Conservation (phyloP, 192 early-diverging fungal genomes). For the Coemansia sp. region DNA sequence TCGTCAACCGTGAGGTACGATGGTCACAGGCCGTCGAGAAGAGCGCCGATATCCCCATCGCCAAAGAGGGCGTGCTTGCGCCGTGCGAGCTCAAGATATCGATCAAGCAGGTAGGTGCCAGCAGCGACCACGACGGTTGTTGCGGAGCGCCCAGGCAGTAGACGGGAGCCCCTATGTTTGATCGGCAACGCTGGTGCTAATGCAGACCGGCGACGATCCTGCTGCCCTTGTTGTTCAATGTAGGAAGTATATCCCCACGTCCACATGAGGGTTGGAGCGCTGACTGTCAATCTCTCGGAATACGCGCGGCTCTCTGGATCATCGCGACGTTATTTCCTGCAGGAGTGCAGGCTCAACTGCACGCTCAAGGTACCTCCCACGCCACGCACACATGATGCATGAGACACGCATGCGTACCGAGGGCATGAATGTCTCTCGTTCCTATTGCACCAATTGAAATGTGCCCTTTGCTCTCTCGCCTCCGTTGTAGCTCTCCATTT, state of each 20-base stretch:
- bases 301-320: conserved; percentile 63
- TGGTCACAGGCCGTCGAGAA: conserved; percentile 65
- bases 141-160: not conserved
- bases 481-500: conserved; percentile 47
- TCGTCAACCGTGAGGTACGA: conserved; percentile 59
- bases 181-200: not conserved
- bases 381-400: not conserved
- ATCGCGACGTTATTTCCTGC: conserved; percentile 62
- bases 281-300: conserved; percentile 81
- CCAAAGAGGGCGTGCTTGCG: conserved; percentile 71
- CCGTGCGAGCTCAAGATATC: conserved; percentile 75
- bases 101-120: conserved; percentile 70
- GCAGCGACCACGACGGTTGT: too few species aligned
- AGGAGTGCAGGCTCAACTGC: conserved; percentile 81
- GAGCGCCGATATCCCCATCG: conserved; percentile 65
- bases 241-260: conserved; percentile 55
- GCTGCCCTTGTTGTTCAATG: conserved; percentile 6
- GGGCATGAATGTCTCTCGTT: not conserved
- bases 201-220: not conserved
- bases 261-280: conserved; percentile 59
- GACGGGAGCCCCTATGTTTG: not conserved
- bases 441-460: not conserved
- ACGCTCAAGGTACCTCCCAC: conserved; percentile 65
- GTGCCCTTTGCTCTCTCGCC: not conserved
- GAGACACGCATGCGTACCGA: not conserved